These are phyloP conservation scores for Linum lewisii DNA, from an alignment of 345 rosid genomes.

Conservation along the genomic window DNA sequence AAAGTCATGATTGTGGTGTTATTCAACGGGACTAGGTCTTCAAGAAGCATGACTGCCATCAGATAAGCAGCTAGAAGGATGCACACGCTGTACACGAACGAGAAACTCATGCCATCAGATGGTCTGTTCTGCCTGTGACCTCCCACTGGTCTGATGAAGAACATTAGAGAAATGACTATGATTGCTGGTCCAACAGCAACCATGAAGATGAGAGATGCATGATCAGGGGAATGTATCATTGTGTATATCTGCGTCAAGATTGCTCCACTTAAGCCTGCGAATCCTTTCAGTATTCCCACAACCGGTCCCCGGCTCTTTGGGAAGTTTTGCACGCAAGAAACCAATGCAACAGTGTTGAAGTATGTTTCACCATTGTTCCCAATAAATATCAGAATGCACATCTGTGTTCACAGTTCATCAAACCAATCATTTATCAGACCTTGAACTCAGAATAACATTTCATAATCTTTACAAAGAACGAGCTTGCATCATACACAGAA, in stretches of 20 bases:
- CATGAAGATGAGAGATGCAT: conserved; percentile 85
- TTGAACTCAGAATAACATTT: not conserved
- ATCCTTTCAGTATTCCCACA: conserved; percentile 94
- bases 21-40: conserved; percentile 61
- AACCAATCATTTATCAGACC: not conserved
- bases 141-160: conserved; percentile 79
- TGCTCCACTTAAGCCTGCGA: conserved; percentile 96
- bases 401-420: conserved; percentile 30
- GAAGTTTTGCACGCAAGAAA: conserved; percentile 93
- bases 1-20: conserved; percentile 34
- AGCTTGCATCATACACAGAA: no score
- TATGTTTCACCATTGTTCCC: conserved; percentile 96
- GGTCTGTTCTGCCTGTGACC: conserved; percentile 81
- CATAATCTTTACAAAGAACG: no score
- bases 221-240: conserved; percentile 61
- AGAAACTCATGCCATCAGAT: conserved; percentile 55
- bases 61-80: conserved; percentile 72
- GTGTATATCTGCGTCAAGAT: conserved; percentile 83
- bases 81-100: conserved; percentile 67
- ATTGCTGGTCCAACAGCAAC: conserved; percentile 89
- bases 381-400: conserved; percentile 83
- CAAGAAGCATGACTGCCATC: conserved; percentile 85
- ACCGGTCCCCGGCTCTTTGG: conserved; percentile 97
- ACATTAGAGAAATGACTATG: conserved; percentile 67
- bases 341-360: conserved; percentile 87